phyloP scores from a whole-genome alignment of 2,329 filamentous ascomycete species.

The Penicillium sp. region DNA sequence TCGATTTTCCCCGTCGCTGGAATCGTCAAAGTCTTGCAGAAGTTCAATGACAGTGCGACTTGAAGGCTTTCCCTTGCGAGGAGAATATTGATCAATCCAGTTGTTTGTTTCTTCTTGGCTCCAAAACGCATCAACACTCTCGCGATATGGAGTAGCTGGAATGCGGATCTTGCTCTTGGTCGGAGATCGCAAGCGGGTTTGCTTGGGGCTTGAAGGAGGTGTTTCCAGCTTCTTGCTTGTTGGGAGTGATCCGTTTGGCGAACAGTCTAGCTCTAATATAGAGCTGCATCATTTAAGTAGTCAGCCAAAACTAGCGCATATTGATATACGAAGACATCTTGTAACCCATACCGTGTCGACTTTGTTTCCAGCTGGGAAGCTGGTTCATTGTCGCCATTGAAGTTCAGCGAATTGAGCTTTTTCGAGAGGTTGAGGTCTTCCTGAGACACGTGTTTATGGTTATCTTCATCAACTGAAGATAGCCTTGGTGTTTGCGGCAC shows the following conservation, averaged over 20 bases:
- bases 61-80: slow-evolving; percentile 43
- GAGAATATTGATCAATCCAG: slow-evolving; percentile 58
- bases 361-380: slow-evolving; percentile 20
- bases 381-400: slow-evolving; percentile 25
- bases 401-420: slow-evolving; percentile 22
- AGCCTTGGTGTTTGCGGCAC: slow-evolving; percentile 21
- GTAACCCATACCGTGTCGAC: slow-evolving; percentile 21
- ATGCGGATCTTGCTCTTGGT: slow-evolving; percentile 48
- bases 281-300: slow-evolving; percentile 1
- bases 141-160: slow-evolving; percentile 53
- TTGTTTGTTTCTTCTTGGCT: slow-evolving; percentile 53
- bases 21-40: slow-evolving; percentile 36
- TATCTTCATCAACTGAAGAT: slow-evolving; percentile 13
- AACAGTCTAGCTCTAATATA: slow-evolving; percentile 8
- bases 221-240: slow-evolving; percentile 30
- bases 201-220: slow-evolving; percentile 48
- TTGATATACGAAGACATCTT: neutral
- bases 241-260: neutral
- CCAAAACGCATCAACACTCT: slow-evolving; percentile 58
- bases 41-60: slow-evolving; percentile 21
- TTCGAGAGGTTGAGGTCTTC: slow-evolving; percentile 24
- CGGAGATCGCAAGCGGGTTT: slow-evolving; percentile 48
- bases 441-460: slow-evolving; percentile 22
- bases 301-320: slow-evolving; percentile 11
- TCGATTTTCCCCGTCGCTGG: slow-evolving; percentile 38